Evolutionary conservation across 2,329 filamentous ascomycete genomes (phyloP).

Genomic region (Diplodia seriata): DNA sequence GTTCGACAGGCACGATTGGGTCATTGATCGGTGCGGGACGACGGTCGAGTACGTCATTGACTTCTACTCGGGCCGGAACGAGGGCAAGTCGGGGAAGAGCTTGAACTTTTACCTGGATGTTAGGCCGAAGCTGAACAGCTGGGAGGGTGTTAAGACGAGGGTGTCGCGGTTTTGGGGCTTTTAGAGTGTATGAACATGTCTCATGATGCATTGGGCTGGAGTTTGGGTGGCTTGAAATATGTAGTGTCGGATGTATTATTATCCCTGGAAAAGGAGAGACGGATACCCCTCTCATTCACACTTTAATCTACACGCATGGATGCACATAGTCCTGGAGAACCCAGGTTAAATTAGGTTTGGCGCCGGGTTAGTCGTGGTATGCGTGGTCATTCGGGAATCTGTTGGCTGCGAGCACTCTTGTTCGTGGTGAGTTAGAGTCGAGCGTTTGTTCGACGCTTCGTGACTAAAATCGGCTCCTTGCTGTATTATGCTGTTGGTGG

Average conservation of each 20-base stretch:
- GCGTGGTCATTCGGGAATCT: too few species aligned
- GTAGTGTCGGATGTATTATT: constrained; percentile 17
- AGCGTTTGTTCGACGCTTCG: too few species aligned
- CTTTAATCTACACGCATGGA: neutral
- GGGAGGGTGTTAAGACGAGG: constrained; percentile 67
- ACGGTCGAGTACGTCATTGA: constrained; percentile 96
- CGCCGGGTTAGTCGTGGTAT: neutral
- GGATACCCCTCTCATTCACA: constrained; percentile 18
- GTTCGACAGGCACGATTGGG: constrained; percentile 97
- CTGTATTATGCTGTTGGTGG: too few species aligned
- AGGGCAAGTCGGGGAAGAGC: constrained; percentile 52
- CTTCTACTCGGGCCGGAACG: constrained; percentile 81
- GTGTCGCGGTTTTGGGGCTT: constrained; percentile 56
- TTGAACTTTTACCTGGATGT: constrained; percentile 71
- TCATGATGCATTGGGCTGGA: constrained; percentile 26
- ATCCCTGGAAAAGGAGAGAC: neutral
- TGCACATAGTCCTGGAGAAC: neutral
- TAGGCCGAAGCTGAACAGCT: constrained; percentile 68
- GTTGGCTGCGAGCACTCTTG: too few species aligned
- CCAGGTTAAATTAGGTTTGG: neutral
- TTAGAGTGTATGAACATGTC: constrained; percentile 36
- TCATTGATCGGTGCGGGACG: constrained; percentile 87
- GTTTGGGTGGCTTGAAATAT: constrained; percentile 1
- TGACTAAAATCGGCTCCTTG: too few species aligned
- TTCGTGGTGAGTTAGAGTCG: too few species aligned